Percentiles rank a stretch among this genome's conserved stretches.
phyloP scores from a whole-genome alignment of 208 protist genomes.

The Trypanosomatidae sp. region DNA sequence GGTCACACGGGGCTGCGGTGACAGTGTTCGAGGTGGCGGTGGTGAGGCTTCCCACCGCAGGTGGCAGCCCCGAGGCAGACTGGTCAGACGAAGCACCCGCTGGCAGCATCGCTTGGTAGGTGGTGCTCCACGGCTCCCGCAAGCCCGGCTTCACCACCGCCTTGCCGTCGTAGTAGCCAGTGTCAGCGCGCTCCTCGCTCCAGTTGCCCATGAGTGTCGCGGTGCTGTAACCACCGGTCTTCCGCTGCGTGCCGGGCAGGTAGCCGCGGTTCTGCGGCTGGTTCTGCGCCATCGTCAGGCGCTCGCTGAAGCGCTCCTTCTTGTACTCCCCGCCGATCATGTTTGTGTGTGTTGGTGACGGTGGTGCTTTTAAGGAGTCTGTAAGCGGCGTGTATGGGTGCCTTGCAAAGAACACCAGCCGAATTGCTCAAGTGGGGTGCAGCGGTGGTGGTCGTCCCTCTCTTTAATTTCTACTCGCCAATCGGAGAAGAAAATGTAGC shows the following conservation, averaged over 20 bases:
- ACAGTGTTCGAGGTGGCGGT: too few species aligned
- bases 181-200: conserved; percentile 79
- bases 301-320: conserved; percentile 90
- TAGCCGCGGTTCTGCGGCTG: conserved; percentile 89
- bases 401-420: too few species aligned
- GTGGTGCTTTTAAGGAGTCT: too few species aligned
- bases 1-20: conserved; percentile 9
- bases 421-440: too few species aligned
- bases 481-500: too few species aligned
- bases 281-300: conserved; percentile 65
- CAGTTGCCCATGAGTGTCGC: conserved; percentile 84
- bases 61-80: neutral
- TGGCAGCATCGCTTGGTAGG: conserved; percentile 45
- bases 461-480: too few species aligned
- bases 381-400: too few species aligned
- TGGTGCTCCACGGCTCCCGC: conserved; percentile 50
- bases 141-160: conserved; percentile 42
- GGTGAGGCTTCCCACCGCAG: too few species aligned
- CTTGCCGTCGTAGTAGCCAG: conserved; percentile 77
- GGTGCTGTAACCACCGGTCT: conserved; percentile 75
- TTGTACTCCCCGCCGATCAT: conserved; percentile 92
- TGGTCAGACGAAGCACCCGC: conserved; percentile 8
- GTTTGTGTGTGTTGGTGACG: too few species aligned
- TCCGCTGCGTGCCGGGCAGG: conserved; percentile 73
- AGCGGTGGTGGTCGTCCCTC: too few species aligned